Percentiles rank a stretch among this genome's conserved stretches.
phyloP scores from a whole-genome alignment of 139 green algal species.

The Pseudopediastrum boryanum region DNA sequence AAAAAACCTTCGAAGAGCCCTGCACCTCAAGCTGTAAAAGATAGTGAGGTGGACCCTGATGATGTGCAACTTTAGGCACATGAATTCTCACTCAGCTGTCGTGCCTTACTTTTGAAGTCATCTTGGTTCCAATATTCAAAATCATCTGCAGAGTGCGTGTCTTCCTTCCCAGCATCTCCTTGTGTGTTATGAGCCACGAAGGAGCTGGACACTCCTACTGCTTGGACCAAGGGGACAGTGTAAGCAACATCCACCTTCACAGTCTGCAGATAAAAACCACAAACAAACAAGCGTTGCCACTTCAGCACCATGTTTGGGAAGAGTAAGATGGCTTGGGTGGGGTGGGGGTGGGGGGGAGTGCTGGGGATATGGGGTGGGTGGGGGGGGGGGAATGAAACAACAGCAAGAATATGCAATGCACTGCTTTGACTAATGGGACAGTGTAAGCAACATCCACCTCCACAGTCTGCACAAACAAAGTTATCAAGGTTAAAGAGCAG shows the following conservation, averaged over 20 bases:
- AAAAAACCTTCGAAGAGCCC: background rate
- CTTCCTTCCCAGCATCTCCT: background rate
- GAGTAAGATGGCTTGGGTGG: too few species aligned
- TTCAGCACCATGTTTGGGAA: too few species aligned
- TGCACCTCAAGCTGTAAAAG: background rate
- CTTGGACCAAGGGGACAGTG: background rate
- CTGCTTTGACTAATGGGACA: too few species aligned
- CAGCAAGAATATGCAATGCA: background rate
- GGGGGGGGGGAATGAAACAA: background rate
- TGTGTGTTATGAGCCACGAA: background rate
- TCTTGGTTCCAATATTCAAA: slow-evolving; percentile 4
- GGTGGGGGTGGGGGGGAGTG: background rate
- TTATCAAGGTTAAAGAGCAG: too few species aligned
- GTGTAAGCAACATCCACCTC: too few species aligned
- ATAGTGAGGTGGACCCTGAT: background rate
- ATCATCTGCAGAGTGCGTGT: background rate
- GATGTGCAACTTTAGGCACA: too few species aligned
- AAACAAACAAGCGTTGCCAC: too few species aligned
- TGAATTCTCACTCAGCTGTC: background rate
- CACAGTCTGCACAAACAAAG: too few species aligned
- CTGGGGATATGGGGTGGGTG: background rate
- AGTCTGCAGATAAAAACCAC: background rate
- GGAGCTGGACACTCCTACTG: background rate
- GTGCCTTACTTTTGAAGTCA: background rate
- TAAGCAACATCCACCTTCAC: background rate